Evolutionary conservation across 805 yeast species (phyloP), one percentile per base, ranked within the genome.

Genomic region (Starmerella ratchasimensis): DNA sequence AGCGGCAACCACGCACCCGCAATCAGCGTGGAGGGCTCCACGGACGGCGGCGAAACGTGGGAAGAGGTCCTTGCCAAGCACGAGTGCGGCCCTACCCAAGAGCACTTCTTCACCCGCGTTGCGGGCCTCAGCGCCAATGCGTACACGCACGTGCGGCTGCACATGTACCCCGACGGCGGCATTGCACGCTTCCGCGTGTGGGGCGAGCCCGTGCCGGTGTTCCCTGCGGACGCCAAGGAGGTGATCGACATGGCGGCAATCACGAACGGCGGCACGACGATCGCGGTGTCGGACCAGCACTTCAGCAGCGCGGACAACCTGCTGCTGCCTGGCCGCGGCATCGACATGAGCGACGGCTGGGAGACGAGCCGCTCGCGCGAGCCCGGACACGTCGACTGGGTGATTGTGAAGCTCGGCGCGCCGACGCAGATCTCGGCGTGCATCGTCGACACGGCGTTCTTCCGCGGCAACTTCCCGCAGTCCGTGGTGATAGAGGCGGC

Each of bases 301-400:
- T 88, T 88, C 54, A 93, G 95, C 27, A 71, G 88, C 31, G 93
- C 86, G 27, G 93, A 81, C 57, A 88, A 88, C 62, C 64, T 88
- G 44, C 62, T 88, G 40, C 64, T 88, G 38, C 96, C 96, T 2
- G 97, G 97, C 13, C 73, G 96, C 43, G 98, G 98, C 36, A 72
- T 69, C 51, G 95, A 88, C 59, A 88, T 88, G 97, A 74, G 90
- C 35, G 97, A 90, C 55, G 98, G 98, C 11, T 88, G 98, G 98
- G 98, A 88, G 58, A 88, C 98, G 18, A 73, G 72, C 51, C 73
- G 98, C 57, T 83, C 95, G 2, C 71, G 97, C 56, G 65, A 63
- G 10, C 71, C 75, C 3, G 84, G 81, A 31, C 97, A 88, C 57
- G 74, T 71, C 27, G 98, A 88, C 64, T 88, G 95, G 95, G 94